These are phyloP conservation scores for Aspergillus fischeri DNA, from an alignment of 2,329 filamentous ascomycete species.

Conservation along the genomic window DNA sequence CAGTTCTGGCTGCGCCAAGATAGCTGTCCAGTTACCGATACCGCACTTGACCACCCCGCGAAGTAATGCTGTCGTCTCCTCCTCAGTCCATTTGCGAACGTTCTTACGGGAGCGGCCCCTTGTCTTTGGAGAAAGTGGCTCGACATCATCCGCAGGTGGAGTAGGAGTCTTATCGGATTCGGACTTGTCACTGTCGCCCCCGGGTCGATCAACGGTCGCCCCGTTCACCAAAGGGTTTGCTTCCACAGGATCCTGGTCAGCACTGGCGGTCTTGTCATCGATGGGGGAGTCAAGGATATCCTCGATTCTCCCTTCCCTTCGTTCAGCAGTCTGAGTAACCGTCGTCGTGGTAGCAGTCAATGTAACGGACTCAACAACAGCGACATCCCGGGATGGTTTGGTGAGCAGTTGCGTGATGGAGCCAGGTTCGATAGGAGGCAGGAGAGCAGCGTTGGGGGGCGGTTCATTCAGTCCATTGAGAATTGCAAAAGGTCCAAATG, in stretches of 20 bases:
- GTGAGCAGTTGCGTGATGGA: conserved; percentile 35
- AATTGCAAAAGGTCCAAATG: conserved; percentile 44
- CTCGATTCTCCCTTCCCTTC: conserved; percentile 32
- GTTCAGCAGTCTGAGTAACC: conserved; percentile 25
- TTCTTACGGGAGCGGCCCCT: conserved; percentile 46
- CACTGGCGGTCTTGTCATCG: conserved; percentile 16
- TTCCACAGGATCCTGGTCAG: conserved; percentile 12
- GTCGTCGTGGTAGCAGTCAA: conserved; percentile 12
- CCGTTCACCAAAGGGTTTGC: conserved; percentile 5
- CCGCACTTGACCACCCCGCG: conserved; percentile 58
- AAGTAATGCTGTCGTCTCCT: conserved; percentile 57
- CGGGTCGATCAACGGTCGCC: conserved; percentile 1
- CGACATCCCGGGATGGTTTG: conserved; percentile 28
- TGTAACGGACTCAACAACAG: conserved; percentile 20
- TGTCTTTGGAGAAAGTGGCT: conserved; percentile 29
- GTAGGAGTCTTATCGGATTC: conserved; percentile 1
- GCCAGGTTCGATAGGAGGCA: conserved; percentile 58
- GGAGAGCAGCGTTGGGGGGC: conserved; percentile 57
- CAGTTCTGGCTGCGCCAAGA: conserved; percentile 54
- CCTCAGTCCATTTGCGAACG: conserved; percentile 54
- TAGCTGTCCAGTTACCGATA: conserved; percentile 62
- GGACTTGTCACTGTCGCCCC: conserved; percentile 6
- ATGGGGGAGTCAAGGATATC: conserved; percentile 31
- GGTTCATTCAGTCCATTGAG: conserved; percentile 61
- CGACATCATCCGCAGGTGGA: conserved; percentile 12